Evolutionary conservation across 345 rosid species (phyloP).

Genomic region (Psidium guajava): DNA sequence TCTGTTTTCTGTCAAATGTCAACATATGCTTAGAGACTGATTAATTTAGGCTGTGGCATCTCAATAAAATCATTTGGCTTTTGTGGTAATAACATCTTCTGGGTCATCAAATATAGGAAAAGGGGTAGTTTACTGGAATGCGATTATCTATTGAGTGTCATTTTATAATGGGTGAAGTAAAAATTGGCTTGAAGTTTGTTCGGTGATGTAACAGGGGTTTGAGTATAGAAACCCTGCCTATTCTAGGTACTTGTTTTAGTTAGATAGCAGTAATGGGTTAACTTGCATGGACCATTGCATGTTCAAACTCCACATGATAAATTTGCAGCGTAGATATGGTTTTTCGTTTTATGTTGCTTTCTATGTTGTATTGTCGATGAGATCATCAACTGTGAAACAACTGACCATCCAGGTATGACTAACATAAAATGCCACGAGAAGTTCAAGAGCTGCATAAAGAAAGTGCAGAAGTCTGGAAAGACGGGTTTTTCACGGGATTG

Average conservation of each 20-base stretch:
- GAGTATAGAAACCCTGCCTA: background rate
- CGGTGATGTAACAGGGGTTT: background rate
- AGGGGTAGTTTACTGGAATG: background rate
- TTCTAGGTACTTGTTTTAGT: background rate
- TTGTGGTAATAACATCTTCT: background rate
- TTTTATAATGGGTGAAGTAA: background rate
- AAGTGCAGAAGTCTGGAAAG: constrained; percentile 43
- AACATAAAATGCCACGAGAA: constrained; percentile 59
- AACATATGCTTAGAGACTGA: background rate
- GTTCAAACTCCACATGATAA: background rate
- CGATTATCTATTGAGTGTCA: background rate
- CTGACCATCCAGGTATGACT: constrained; percentile 34
- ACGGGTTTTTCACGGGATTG: constrained; percentile 60
- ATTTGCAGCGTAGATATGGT: background rate
- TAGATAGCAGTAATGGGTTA: background rate
- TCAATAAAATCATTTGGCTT: background rate
- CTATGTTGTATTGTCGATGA: background rate
- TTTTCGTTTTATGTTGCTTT: background rate
- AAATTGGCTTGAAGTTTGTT: background rate
- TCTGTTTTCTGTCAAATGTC: background rate
- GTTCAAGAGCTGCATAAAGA: constrained; percentile 62
- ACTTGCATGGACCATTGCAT: background rate
- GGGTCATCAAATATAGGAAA: background rate
- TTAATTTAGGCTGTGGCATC: background rate
- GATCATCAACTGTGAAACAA: background rate